Evolutionary conservation across 2,329 filamentous ascomycete species (phyloP), one percentile per base, ranked within the genome.

Genomic region (Epichloe glyceriae): DNA sequence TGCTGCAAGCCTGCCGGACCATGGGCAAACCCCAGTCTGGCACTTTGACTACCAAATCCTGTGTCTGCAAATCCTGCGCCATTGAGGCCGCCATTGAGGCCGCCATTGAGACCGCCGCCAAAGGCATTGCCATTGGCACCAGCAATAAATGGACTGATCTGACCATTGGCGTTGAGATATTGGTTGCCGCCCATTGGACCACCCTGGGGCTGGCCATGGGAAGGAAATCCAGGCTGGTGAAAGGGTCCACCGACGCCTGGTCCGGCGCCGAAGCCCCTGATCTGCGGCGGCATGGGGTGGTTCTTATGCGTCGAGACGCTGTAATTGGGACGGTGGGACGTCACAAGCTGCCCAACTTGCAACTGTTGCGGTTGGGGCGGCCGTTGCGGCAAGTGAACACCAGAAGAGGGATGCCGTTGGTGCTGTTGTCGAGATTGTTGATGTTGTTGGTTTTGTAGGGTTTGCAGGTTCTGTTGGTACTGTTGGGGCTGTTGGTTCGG

Each of bases 1-100:
- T 83, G 79, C 54, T 75, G 75, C 55, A 78, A 61, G 67, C 74
- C 55, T 6, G 85, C 66, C 11, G 83, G 85, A 44, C 56, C 66
- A 63, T 91, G 83, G 52, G 85, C 80, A 64, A 96, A 96, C 6
- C 88, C 84, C 77, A 93, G 86, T 62, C 91, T 82, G 53, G 88
- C 88, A 55, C 87, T 88, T 66, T 94, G 88, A 66, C 88, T 91
- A 34, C 83, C 88, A 48, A 95, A 79, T 1, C 88, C 88, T 19
- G 86, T 85, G 52, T 78, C 75, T 47, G 74, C 76, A 55, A 82
- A 82, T 10, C 77, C 78, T 57, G 74, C 78, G 51, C 69, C 78
- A 57, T 72, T 74, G 69, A 75, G 72, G 52, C 75, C 78, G 51
- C 69, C 78, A 57, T 72, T 74, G 69, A 75, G 72, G 52, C 75